phyloP scores from a whole-genome alignment of 225 moss, liverwort and hornwort genomes.

The Antitrichia curtipendula region DNA sequence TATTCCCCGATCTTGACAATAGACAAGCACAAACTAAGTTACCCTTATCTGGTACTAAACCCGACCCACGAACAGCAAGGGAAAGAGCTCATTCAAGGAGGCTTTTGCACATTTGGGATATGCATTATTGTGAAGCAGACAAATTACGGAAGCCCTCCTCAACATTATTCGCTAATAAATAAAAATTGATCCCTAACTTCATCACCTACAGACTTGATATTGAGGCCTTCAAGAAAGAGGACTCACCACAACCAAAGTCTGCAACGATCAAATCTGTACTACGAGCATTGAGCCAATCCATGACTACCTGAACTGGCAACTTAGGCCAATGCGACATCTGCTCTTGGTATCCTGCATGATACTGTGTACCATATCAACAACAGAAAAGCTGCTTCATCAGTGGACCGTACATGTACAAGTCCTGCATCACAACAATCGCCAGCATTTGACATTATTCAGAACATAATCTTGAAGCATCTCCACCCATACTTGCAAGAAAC shows the following conservation, averaged over 20 bases:
- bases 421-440: slow-evolving; percentile 6
- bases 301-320: slow-evolving; percentile 57
- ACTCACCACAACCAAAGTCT: slow-evolving; percentile 83
- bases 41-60: background rate
- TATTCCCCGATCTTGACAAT: background rate
- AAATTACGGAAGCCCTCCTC: background rate
- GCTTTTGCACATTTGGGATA: background rate
- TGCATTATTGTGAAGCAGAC: background rate
- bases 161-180: background rate
- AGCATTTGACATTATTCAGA: background rate
- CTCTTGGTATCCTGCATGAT: slow-evolving; percentile 91
- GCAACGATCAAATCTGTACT: slow-evolving; percentile 60
- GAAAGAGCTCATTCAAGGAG: background rate
- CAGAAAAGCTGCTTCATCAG: slow-evolving; percentile 13
- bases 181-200: background rate
- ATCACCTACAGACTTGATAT: background rate
- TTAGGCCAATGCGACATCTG: slow-evolving; percentile 88
- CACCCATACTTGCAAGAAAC: background rate
- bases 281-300: slow-evolving; percentile 56
- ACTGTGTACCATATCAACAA: slow-evolving; percentile 27
- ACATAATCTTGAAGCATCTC: background rate
- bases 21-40: background rate
- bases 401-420: background rate
- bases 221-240: background rate
- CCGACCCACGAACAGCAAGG: background rate